Evolutionary conservation across 805 yeast genomes (phyloP), one percentile per base, ranked within the genome.

Genomic region (Wickerhamiella slavikovae): DNA sequence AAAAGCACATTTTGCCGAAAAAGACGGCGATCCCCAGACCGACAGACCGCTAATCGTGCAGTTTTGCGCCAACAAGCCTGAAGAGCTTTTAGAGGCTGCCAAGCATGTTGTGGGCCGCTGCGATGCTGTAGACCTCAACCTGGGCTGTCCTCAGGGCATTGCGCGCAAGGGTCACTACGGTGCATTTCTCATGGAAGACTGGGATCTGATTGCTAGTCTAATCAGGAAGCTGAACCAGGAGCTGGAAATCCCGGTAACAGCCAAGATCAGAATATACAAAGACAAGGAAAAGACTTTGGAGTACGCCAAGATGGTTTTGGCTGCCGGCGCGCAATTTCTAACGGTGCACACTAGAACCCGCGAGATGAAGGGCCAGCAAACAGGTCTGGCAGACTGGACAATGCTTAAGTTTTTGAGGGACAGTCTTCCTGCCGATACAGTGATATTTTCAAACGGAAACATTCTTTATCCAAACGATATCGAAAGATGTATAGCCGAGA

Each of bases 61-160:
- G 51, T 89, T 89, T 45, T 89, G 96, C 51, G 96, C 95, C 5
- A 89, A 89, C 49, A 92, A 89, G 42, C 85, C 95, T 0, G 91
- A 80, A 5, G 70, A 68, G 41, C 57, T 89, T 16, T 53, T 89
- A 10, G 49, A 60, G 26, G 96, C 98, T 3, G 96, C 96, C 1
- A 62, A 65, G 40, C 57, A 60, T 15, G 91, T 89, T 2, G 78
- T 71, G 33, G 77, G 72, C 29, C 61, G 67, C 36, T 85, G 96
- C 52, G 96, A 85, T 54, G 98, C 95, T 1, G 91, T 89, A 16
- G 98, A 89, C 52, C 62, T 89, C 40, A 89, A 89, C 45, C 59
- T 89, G 34, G 99, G 99, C 0, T 89, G 99, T 51, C 99, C 99
- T 0, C 99, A 89, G 51, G 94, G 94, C 1, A 89, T 89, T 36